Evolutionary conservation across 108 stramenopile genomes (phyloP), one percentile per base, ranked within the genome.

Genomic region (Conticribra guillardii): DNA sequence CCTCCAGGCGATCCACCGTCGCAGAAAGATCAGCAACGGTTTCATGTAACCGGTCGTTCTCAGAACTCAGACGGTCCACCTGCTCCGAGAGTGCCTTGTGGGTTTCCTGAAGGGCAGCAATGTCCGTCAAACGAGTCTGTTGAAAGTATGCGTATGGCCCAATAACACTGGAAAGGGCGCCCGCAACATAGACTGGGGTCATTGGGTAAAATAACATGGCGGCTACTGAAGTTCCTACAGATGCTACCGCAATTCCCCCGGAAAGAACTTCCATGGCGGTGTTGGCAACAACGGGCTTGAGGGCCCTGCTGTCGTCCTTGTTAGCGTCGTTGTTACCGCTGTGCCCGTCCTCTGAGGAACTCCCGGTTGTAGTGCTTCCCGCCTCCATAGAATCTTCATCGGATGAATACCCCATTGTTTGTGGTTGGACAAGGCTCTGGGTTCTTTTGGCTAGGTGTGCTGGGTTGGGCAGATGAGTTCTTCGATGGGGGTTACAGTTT

Each of bases 151-250:
- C 68, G 26, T 80, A 80, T 18, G 79, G 79, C 15, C 75, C 80
- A 30, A 80, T 76, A 19, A 64, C 26, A 34, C 69, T 60, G 52
- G 86, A 84, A 37, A 92, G 29, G 14, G 84, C 77, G 17, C 90
- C 88, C 16, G 88, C 86, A 0, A 79, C 62, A 57, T 82, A 71
- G 15, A 89, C 88, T 54, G 85, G 67, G 33, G 57, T 67, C 0
- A 58, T 67, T 14, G 78, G 74, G 54, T 87, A 74, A 19, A 89
- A 47, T 44, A 89, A 64, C 75, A 92, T 89, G 21, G 90, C 86
- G 27, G 69, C 79, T 3, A 88, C 51, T 16, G 88, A 47, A 18
- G 82, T 80, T 3, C 62, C 68, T 2, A 89, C 82, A 32, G 88
- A 82, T 50, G 59, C 46, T 37, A 29, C 79, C 9, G 84, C 90